Percentiles rank a stretch among this genome's conserved stretches.
Conservation (phyloP, 441 rosid genomes). For the Iberis amara region DNA sequence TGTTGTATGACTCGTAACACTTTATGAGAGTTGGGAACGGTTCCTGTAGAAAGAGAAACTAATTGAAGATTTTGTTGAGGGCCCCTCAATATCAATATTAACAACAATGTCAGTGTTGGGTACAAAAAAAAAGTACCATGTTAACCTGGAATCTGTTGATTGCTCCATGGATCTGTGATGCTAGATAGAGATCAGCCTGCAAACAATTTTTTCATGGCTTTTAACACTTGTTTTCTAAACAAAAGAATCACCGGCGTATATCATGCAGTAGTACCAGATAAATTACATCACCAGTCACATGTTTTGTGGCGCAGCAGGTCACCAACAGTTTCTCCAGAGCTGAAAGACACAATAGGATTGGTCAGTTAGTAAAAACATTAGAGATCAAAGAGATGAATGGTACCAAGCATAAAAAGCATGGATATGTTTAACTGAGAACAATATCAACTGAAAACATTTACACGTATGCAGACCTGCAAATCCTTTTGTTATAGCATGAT, state of each 20-base stretch:
- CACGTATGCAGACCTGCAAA: no score
- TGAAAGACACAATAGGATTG: no score
- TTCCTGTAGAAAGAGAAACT: slow-evolving; percentile 34
- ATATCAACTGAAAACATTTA: slow-evolving; percentile 2
- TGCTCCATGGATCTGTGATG: slow-evolving; percentile 56
- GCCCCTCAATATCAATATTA: no score
- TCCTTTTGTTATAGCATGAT: slow-evolving; percentile 52
- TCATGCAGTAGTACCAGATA: background rate
- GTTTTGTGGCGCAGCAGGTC: slow-evolving; percentile 54
- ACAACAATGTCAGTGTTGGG: no score
- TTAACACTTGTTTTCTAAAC: background rate
- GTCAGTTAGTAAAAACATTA: no score
- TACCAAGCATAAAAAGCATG: background rate
- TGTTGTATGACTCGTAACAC: slow-evolving; percentile 53
- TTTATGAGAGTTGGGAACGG: slow-evolving; percentile 55
- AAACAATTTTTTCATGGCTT: slow-evolving; percentile 12
- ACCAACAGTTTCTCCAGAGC: slow-evolving; percentile 68
- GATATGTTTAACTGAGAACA: background rate
- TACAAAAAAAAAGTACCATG: slow-evolving; percentile 42
- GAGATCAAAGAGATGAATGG: slow-evolving; percentile 21
- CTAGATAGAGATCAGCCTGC: slow-evolving; percentile 82
- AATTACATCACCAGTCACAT: slow-evolving; percentile 72
- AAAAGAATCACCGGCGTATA: no score
- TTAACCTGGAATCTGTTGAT: slow-evolving; percentile 51
- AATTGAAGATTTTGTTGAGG: no score